phyloP scores from a whole-genome alignment of 169 alveolate species.

The Plasmodium cynomolgi region DNA sequence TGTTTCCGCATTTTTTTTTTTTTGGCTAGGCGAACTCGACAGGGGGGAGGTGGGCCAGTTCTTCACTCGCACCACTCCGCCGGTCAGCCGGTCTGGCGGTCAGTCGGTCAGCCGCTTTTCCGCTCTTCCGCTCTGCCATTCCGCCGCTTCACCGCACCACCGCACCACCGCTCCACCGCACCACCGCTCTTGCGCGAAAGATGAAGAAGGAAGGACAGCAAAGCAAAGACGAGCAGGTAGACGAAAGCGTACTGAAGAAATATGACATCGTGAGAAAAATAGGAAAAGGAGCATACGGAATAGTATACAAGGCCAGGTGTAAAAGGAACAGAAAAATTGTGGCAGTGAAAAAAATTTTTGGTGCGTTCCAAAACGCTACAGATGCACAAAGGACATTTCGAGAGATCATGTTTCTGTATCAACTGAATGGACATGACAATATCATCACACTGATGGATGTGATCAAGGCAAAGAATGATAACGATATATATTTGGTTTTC shows the following conservation, averaged over 20 bases:
- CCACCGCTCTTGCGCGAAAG: not conserved
- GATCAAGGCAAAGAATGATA: slow-evolving; percentile 96
- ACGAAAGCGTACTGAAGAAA: slow-evolving; percentile 92
- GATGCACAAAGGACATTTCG: slow-evolving; percentile 99
- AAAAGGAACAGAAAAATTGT: slow-evolving; percentile 95
- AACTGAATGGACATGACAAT: slow-evolving; percentile 94
- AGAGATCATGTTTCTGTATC: slow-evolving; percentile 97
- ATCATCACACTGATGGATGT: slow-evolving; percentile 94
- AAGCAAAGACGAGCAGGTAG: slow-evolving; percentile 82
- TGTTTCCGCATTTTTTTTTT: not conserved
- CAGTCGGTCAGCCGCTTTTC: no score
- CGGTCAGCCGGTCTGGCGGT: no score
- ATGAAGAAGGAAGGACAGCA: not conserved
- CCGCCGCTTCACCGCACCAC: not conserved
- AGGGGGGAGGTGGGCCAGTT: not conserved
- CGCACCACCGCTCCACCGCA: not conserved
- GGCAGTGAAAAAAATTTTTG: slow-evolving; percentile 99
- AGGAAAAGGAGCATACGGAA: slow-evolving; percentile 99
- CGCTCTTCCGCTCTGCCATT: not conserved
- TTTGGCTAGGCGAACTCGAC: not conserved
- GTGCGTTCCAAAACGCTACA: slow-evolving; percentile 99
- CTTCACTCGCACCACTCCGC: not conserved
- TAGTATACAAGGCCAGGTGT: slow-evolving; percentile 98
- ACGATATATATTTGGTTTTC: slow-evolving; percentile 97
- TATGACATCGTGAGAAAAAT: slow-evolving; percentile 90